phyloP scores from a whole-genome alignment of 805 yeast genomes.

The Kuraishia molischiana region DNA sequence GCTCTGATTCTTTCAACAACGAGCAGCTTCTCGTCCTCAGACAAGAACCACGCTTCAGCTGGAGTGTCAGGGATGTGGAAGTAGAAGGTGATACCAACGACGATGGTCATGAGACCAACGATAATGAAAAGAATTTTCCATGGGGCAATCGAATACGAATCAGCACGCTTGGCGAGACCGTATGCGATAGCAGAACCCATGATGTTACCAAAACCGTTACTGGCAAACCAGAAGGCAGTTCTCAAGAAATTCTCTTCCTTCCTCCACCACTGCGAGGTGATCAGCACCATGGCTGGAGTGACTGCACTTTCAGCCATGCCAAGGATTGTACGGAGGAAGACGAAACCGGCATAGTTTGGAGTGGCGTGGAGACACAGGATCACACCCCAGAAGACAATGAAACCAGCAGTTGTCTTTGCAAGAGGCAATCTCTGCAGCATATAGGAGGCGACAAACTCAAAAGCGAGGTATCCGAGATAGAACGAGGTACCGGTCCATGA shows the following conservation, averaged over 20 bases:
- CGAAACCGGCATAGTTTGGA: slow-evolving; percentile 30
- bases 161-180: slow-evolving; percentile 27
- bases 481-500: slow-evolving; percentile 20
- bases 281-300: slow-evolving; percentile 43
- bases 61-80: slow-evolving; percentile 39
- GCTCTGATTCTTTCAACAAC: slow-evolving; percentile 43
- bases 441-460: slow-evolving; percentile 25
- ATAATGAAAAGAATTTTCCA: slow-evolving; percentile 53
- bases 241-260: slow-evolving; percentile 33
- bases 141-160: slow-evolving; percentile 28
- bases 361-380: slow-evolving; percentile 20
- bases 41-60: slow-evolving; percentile 26
- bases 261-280: slow-evolving; percentile 48
- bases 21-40: slow-evolving; percentile 30
- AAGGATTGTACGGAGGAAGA: slow-evolving; percentile 31
- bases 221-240: slow-evolving; percentile 28
- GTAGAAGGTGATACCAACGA: slow-evolving; percentile 35
- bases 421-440: slow-evolving; percentile 22
- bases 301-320: slow-evolving; percentile 42
- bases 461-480: slow-evolving; percentile 21
- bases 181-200: slow-evolving; percentile 42
- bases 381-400: slow-evolving; percentile 22
- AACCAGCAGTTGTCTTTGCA: slow-evolving; percentile 18
- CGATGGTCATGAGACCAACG: slow-evolving; percentile 44
- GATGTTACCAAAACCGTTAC: slow-evolving; percentile 30